phyloP scores from a whole-genome alignment of 2,329 filamentous ascomycete species.

The Macrophomina pseudophaseolina region DNA sequence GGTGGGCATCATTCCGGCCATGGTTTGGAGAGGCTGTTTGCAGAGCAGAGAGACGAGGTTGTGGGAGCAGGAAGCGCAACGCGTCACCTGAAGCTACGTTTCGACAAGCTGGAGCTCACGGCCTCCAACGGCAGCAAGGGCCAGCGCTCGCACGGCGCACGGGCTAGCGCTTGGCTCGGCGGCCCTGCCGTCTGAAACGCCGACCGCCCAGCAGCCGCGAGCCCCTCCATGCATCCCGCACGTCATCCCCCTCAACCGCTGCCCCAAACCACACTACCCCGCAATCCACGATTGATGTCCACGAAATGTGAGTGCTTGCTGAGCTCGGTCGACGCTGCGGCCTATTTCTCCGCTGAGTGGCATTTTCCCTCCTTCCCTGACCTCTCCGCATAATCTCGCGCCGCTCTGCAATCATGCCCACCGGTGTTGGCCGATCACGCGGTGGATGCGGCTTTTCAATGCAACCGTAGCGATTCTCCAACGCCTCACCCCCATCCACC shows the following conservation, averaged over 20 bases:
- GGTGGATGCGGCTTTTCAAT: conserved; percentile 24
- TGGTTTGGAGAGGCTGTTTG: conserved; percentile 30
- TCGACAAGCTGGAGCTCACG: conserved; percentile 17
- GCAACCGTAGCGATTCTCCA: conserved; percentile 14
- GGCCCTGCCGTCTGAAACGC: neutral
- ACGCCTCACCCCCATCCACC: conserved; percentile 15
- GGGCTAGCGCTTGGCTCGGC: neutral
- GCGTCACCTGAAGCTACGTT: conserved; percentile 24
- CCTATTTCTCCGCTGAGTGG: neutral
- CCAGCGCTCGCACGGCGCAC: neutral
- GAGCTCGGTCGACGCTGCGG: neutral
- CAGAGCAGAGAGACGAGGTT: neutral
- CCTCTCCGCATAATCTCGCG: neutral
- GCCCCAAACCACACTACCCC: neutral
- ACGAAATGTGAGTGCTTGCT: conserved; percentile 1
- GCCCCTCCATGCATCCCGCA: conserved; percentile 15
- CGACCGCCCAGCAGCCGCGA: neutral
- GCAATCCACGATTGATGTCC: conserved; percentile 1
- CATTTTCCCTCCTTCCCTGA: no score
- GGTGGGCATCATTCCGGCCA: conserved; percentile 54
- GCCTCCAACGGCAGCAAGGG: neutral
- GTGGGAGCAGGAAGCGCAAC: conserved; percentile 13
- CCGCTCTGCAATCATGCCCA: neutral
- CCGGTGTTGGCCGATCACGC: conserved; percentile 25
- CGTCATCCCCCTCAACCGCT: conserved; percentile 9